Conservation (phyloP, 139 green algal species). For the Haematococcus lacustris region DNA sequence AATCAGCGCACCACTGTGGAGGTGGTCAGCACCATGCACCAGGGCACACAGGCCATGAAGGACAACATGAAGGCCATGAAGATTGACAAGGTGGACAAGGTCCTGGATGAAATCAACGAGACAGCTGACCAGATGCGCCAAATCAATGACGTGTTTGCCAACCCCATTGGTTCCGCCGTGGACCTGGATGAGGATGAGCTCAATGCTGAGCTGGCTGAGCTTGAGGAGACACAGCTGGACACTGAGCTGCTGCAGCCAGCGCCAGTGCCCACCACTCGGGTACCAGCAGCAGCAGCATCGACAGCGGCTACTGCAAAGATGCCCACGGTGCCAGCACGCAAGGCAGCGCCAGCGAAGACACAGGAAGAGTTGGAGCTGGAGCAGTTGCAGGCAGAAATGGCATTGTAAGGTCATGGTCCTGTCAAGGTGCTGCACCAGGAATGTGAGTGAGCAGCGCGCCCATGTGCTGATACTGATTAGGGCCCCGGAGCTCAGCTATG, state of each 20-base stretch:
- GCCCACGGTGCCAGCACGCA: constrained; percentile 12
- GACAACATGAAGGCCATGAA: too few relatives aligned
- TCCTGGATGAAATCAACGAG: constrained; percentile 94
- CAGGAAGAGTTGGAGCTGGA: not conserved
- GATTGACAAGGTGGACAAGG: constrained; percentile 89
- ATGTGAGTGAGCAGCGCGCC: too few relatives aligned
- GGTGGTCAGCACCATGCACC: constrained; percentile 63
- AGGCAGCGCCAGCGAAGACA: constrained; percentile 12
- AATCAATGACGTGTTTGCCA: constrained; percentile 90
- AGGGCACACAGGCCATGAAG: too few relatives aligned
- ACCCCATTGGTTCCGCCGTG: constrained; percentile 59
- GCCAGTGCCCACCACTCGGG: constrained; percentile 36
- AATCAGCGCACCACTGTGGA: constrained; percentile 62
- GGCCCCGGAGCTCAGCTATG: too few relatives aligned
- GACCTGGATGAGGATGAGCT: constrained; percentile 72
- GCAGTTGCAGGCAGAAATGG: constrained; percentile 2
- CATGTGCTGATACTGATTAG: too few relatives aligned
- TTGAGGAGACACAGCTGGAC: constrained; percentile 55
- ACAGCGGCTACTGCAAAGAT: constrained; percentile 18
- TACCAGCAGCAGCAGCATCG: constrained; percentile 23
- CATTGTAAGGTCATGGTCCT: not conserved
- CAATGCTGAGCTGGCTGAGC: constrained; percentile 45
- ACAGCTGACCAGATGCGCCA: constrained; percentile 82
- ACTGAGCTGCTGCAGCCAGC: constrained; percentile 62
- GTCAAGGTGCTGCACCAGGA: too few relatives aligned